Percentiles rank a stretch among this genome's conserved stretches.
Evolutionary conservation across 2,329 filamentous ascomycete species (phyloP).

Genomic region (Rhinocladiella similis): DNA sequence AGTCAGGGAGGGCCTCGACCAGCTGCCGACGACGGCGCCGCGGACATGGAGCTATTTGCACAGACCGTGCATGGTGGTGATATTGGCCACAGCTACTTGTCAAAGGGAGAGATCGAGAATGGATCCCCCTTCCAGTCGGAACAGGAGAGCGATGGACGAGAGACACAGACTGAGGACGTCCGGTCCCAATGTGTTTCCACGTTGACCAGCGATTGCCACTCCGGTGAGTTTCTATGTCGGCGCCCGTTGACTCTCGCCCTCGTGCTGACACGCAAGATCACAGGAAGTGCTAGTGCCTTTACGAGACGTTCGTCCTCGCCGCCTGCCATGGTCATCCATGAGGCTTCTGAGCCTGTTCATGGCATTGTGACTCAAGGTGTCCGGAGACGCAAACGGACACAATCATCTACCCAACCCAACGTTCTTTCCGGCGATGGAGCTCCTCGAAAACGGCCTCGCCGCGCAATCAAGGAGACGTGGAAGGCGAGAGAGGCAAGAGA

Average conservation of each 20-base stretch:
- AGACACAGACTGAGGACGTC: not conserved
- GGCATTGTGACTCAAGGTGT: not conserved
- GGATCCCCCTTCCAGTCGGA: not conserved
- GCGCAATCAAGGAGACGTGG: conserved; percentile 10
- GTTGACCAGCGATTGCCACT: not conserved
- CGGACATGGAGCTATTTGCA: not conserved
- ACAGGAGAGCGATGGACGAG: not conserved
- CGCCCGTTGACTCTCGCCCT: conserved; percentile 1
- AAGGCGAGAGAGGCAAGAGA: conserved; percentile 10
- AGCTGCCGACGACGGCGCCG: not conserved
- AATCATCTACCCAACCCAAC: conserved; percentile 4
- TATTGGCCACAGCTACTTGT: not conserved
- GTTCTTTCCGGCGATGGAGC: conserved; percentile 2
- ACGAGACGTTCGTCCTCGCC: not conserved
- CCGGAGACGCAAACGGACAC: conserved; percentile 10
- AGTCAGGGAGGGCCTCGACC: conserved; percentile 1
- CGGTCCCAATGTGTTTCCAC: conserved; percentile 1
- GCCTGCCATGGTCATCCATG: not conserved
- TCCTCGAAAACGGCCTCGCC: conserved; percentile 12
- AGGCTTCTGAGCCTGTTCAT: conserved; percentile 1
- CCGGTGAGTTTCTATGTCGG: not conserved
- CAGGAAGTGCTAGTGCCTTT: conserved; percentile 3
- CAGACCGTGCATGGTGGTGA: not conserved
- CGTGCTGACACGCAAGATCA: not conserved
- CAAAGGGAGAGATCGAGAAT: not conserved